A percentile compares a stretch with the other conserved stretches of the same genome.
phyloP scores from a whole-genome alignment of 2,329 filamentous ascomycete genomes.

The Monosporascus sp. region DNA sequence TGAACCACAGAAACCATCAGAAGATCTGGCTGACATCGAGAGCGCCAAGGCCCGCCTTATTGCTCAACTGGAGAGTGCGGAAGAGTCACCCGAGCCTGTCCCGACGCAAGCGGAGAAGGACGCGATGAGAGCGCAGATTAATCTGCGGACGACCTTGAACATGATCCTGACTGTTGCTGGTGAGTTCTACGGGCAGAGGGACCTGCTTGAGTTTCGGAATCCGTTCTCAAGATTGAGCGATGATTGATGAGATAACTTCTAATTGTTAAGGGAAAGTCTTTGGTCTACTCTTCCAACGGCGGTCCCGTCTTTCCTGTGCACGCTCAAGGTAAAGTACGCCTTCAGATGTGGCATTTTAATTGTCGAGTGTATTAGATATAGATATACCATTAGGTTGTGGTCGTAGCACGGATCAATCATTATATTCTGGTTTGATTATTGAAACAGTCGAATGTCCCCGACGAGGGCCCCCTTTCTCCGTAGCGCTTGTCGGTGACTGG shows the following conservation, averaged over 20 bases:
- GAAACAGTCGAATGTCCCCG: too few relatives aligned
- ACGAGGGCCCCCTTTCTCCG: too few relatives aligned
- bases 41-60: slow-evolving; percentile 44
- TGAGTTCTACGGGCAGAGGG: slow-evolving; percentile 84
- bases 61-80: slow-evolving; percentile 32
- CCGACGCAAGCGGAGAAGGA: slow-evolving; percentile 22
- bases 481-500: too few relatives aligned
- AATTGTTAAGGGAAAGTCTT: not conserved
- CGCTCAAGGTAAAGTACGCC: not conserved
- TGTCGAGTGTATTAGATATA: too few relatives aligned
- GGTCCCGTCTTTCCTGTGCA: not conserved
- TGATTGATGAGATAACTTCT: not conserved
- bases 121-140: slow-evolving; percentile 34
- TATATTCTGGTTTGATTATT: too few relatives aligned
- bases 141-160: slow-evolving; percentile 69
- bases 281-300: too few relatives aligned
- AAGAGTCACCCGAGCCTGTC: slow-evolving; percentile 6
- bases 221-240: slow-evolving; percentile 34
- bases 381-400: too few relatives aligned
- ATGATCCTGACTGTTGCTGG: slow-evolving; percentile 88
- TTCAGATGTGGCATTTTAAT: too few relatives aligned
- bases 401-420: too few relatives aligned
- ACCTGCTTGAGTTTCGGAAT: slow-evolving; percentile 71
- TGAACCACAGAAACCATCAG: slow-evolving; percentile 11
- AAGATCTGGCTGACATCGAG: slow-evolving; percentile 34